Evolutionary conservation across 768 basidiomycete species (phyloP).

Genomic region (Boletus pseudopeckii): DNA sequence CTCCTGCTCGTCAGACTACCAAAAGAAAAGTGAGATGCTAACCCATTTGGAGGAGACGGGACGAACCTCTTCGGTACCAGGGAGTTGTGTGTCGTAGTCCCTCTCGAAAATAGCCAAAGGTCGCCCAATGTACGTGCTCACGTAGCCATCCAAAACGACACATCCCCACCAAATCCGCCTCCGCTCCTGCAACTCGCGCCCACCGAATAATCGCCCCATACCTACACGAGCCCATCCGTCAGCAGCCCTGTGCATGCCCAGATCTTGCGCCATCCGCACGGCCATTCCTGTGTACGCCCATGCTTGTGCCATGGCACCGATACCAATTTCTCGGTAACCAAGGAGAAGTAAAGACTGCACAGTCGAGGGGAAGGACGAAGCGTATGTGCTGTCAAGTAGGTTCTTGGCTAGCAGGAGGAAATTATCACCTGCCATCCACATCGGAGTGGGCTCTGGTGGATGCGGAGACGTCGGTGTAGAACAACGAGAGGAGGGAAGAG

Average conservation of each 20-base stretch:
- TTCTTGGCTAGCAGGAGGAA: slow-evolving; percentile 66
- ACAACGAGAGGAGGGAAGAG: slow-evolving; percentile 29
- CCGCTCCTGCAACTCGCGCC: slow-evolving; percentile 64
- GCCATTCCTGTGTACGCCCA: slow-evolving; percentile 89
- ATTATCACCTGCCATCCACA: slow-evolving; percentile 80
- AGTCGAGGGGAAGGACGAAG: slow-evolving; percentile 68
- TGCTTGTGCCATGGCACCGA: slow-evolving; percentile 84
- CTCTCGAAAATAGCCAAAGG: slow-evolving; percentile 71
- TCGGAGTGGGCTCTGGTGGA: slow-evolving; percentile 48
- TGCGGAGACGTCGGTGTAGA: slow-evolving; percentile 29
- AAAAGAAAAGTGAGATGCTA: slow-evolving; percentile 13
- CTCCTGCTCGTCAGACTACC: slow-evolving; percentile 64
- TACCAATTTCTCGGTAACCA: slow-evolving; percentile 82
- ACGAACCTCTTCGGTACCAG: slow-evolving; percentile 55
- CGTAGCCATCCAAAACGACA: slow-evolving; percentile 75
- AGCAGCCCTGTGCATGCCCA: slow-evolving; percentile 78
- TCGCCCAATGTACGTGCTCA: slow-evolving; percentile 75
- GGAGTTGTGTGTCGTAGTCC: slow-evolving; percentile 73
- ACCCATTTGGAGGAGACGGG: background rate
- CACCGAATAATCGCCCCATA: slow-evolving; percentile 55
- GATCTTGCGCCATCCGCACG: slow-evolving; percentile 88
- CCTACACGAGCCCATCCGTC: slow-evolving; percentile 70
- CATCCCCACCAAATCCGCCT: slow-evolving; percentile 78
- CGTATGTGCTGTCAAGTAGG: slow-evolving; percentile 63
- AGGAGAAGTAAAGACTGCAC: slow-evolving; percentile 78